Base-by-base conservation (phyloP, 257 asterid species). In the Linaria vulgaris region DNA sequence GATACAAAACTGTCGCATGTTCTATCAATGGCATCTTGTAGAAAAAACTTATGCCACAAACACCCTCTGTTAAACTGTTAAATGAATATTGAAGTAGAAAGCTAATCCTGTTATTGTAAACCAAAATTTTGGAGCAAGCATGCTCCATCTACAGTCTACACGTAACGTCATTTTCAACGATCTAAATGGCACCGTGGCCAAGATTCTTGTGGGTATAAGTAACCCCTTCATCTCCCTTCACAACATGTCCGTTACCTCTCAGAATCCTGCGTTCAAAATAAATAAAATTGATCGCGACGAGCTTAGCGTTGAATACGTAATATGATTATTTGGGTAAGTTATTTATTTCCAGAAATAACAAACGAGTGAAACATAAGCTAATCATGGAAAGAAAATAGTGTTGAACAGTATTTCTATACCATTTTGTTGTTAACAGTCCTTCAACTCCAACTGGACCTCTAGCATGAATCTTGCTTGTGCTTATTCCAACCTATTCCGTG, bases 361-460 rank as follows among this genome's bases (percentile, higher is more conserved):
- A 44, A 44, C 9, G 49, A 12, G 19, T 44, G 6, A 0, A 45
- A 5, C 15, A 15, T 13, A 16, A 20, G 9, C 8, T 22, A 51
- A 1, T 20, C 57, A 11, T 22, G 3, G 25, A 4, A 9, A 22
- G 34, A 3, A 22, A 13, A 21, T 21, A 20, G 22, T 19, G 48
- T 25, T 54, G n/a, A 43, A 9, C 34, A 51, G 56, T 44, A 24
- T 56, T 10, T 43, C 20, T 43, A 19, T 78, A 85, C 94, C 94
- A 85, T 75, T 68, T 74, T 10, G 87, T 80, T 46, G 94, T 80
- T 65, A 85, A 41, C 25, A 85, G 76, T 61, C 94, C 94, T 76
- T 85, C 94, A 30, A 85, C 82, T 59, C 94, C 94, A 1, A 85
- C 94, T 0, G 94, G 94, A 16, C 94, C 94, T 61, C 94, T 82